Conservation (phyloP, 78 protist species). For the Chrysochromulina parva region DNA sequence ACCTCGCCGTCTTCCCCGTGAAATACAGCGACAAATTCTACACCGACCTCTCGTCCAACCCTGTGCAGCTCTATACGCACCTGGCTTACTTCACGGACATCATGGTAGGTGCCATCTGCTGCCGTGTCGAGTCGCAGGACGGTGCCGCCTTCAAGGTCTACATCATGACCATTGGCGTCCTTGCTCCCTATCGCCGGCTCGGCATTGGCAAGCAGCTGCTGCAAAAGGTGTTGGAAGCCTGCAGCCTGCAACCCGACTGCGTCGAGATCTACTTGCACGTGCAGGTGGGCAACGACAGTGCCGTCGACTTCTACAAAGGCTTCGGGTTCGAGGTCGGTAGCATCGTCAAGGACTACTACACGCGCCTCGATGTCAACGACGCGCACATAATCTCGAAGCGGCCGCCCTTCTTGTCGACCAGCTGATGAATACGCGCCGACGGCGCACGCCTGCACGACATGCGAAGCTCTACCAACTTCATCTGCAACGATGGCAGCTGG, state of each 20-base stretch:
- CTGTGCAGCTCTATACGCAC: background rate
- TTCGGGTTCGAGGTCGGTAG: background rate
- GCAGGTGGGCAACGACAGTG: background rate
- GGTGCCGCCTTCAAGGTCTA: background rate
- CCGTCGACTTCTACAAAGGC: background rate
- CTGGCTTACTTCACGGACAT: background rate
- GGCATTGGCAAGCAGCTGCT: background rate
- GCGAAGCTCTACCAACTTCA: no score
- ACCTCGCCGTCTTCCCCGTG: background rate
- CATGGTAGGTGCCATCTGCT: background rate
- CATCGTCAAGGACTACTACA: slow-evolving; percentile 3
- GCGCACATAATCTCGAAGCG: no score
- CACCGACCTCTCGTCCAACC: background rate
- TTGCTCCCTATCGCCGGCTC: background rate
- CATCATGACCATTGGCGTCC: slow-evolving; percentile 26
- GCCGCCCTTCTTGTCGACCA: no score
- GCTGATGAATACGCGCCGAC: no score
- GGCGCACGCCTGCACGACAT: no score
- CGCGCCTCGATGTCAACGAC: background rate
- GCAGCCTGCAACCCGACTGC: background rate
- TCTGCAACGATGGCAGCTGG: no score
- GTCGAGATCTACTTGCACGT: background rate
- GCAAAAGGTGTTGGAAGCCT: no score
- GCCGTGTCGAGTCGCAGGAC: background rate
- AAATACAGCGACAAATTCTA: background rate